Evolutionary conservation across 306 rosid species (phyloP).

Genomic region (Vigna trinervia): DNA sequence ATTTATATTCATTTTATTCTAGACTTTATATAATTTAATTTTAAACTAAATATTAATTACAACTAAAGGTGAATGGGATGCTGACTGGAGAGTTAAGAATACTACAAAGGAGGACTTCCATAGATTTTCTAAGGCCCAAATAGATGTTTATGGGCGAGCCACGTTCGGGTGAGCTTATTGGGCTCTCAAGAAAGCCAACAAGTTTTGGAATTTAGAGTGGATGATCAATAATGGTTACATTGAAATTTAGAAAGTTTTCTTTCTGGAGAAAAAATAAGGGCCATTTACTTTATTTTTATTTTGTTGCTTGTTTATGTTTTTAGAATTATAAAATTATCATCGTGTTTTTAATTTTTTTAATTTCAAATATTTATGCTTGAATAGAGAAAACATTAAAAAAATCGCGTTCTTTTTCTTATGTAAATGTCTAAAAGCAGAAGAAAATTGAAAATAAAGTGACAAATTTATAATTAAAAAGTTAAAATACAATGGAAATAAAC

Average conservation of each 20-base stretch:
- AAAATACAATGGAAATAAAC: no score
- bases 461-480: no score
- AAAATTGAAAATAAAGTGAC: no score
- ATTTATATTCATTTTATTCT: not conserved
- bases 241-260: conserved; percentile 34
- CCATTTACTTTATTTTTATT: no score
- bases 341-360: no score
- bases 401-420: no score
- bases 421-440: no score
- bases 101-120: conserved; percentile 66
- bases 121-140: conserved; percentile 62
- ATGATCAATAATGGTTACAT: conserved; percentile 68
- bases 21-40: not conserved
- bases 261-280: no score
- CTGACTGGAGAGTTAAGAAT: conserved; percentile 61
- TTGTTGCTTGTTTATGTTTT: no score
- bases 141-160: conserved; percentile 61
- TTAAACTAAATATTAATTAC: not conserved
- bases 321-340: no score
- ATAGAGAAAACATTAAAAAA: no score
- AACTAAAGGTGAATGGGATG: conserved; percentile 74
- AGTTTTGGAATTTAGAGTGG: conserved; percentile 75
- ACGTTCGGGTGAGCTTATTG: conserved; percentile 86
- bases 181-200: conserved; percentile 64
- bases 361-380: no score